Percentiles rank a stretch among this genome's conserved stretches.
Evolutionary conservation across 23 red algal species (phyloP).

Genomic region (Gracilaria gracilis): DNA sequence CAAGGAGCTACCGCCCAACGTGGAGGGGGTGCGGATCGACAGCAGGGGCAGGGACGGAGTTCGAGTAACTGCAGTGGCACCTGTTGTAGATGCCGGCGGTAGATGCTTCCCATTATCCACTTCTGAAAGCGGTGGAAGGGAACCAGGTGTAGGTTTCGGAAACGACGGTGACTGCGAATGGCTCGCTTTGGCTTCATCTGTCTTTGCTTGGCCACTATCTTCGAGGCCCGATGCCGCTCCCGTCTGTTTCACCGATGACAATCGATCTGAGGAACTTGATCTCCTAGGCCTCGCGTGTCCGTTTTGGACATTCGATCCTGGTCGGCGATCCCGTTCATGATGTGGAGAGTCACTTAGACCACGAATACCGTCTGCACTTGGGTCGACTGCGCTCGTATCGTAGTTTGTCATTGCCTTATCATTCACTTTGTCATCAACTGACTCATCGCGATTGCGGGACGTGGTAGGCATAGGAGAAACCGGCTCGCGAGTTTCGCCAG

Average conservation of each 20-base stretch:
- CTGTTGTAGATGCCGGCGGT: background rate
- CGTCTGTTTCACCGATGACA: background rate
- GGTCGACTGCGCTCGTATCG: background rate
- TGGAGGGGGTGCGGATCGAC: background rate
- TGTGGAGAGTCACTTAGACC: background rate
- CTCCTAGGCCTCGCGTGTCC: background rate
- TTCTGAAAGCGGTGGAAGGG: conserved; percentile 1
- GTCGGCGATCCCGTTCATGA: background rate
- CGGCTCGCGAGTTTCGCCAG: background rate
- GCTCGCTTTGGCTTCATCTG: background rate
- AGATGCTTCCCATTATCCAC: conserved; percentile 12
- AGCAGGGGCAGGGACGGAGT: conserved; percentile 31
- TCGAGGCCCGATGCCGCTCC: background rate
- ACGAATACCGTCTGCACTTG: background rate
- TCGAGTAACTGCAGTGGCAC: background rate
- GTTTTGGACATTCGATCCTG: background rate
- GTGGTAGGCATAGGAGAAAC: background rate
- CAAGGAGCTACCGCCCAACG: background rate
- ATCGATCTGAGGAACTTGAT: background rate
- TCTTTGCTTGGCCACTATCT: background rate
- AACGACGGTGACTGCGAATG: background rate
- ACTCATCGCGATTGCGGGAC: background rate
- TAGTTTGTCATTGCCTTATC: background rate
- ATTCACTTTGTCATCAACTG: background rate
- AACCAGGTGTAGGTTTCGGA: background rate